Evolutionary conservation across 1,284 basidiomycete species (phyloP), one percentile per base, ranked within the genome.

Genomic region (Irpex rosettiformis): DNA sequence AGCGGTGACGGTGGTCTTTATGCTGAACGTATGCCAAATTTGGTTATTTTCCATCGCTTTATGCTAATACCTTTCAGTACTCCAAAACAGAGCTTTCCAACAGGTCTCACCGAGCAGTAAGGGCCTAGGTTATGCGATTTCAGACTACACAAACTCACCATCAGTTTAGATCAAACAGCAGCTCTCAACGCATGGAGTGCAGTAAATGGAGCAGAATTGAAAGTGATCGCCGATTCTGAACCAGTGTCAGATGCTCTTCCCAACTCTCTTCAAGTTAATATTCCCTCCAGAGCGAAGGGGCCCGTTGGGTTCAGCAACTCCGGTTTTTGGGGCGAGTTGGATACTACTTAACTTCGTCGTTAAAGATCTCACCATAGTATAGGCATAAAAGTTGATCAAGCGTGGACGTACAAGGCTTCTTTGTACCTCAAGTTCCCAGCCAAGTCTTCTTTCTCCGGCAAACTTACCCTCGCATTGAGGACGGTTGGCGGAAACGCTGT

Each of bases 361-460:
- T 13, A 25, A 29, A 54, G 49, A 3, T n/a, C 43, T 29, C 29
- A 29, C 47, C n/a, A n/a, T n/a, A n/a, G n/a, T 51, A 6, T 61
- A 88, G 87, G 88, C n/a, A 87, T 90, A 68, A 84, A 83, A 43
- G 77, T 90, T 27, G 73, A 82, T 47, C 68, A 78, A 0, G 69
- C 75, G 1, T 82, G 80, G 72, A 81, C 77, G 0, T 90, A 91
- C 70, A 81, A 77, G 13, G 85, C 83, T 0, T 88, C 86, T 0
- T 83, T 90, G 65, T 87, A 77, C 67, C 86, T 82, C 66, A 81
- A 79, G 57, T 83, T 86, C 71, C 79, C 85, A 0, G 63, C 69
- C 1, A 63, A 76, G 4, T 80, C 82, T 1, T 70, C 71, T 8
- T 82, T 82, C 66, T 63, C 70, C 2, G 81, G 80, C 4, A 71